Evolutionary conservation across 225 moss, liverwort and hornwort genomes (phyloP).

Genomic region (Sphagnum contortum): DNA sequence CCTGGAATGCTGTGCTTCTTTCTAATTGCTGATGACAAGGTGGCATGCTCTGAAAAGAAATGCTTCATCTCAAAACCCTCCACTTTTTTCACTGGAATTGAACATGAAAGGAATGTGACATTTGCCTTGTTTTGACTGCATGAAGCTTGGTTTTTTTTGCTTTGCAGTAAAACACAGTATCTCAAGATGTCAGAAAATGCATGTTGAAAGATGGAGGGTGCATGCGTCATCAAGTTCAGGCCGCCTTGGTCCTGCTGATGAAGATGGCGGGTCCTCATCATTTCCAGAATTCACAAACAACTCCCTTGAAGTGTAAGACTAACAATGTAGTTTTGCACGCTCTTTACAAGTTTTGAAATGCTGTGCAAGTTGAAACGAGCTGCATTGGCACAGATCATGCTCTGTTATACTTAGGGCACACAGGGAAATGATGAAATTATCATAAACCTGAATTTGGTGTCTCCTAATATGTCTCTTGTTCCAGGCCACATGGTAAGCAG

Average conservation of each 20-base stretch:
- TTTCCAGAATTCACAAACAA: constrained; percentile 3
- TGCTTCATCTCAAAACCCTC: neutral
- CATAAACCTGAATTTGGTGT: no score
- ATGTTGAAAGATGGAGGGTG: constrained; percentile 13
- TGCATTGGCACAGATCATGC: no score
- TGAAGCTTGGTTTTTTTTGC: neutral
- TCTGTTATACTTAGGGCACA: neutral
- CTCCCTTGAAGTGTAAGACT: constrained; percentile 4
- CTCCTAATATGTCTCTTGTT: constrained; percentile 1
- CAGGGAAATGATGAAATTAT: no score
- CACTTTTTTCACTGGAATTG: no score
- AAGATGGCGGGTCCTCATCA: constrained; percentile 3
- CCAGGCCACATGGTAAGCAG: constrained; percentile 26
- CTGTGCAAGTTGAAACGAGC: neutral
- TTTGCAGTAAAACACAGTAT: constrained; percentile 2
- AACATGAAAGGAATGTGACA: neutral
- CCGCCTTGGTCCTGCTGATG: constrained; percentile 16
- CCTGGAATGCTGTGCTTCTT: no score
- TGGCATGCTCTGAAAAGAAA: no score
- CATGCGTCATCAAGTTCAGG: constrained; percentile 25
- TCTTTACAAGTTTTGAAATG: neutral
- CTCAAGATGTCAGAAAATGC: constrained; percentile 3
- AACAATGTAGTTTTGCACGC: neutral
- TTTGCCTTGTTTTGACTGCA: neutral
- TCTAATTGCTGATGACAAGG: no score